These are phyloP conservation scores for Nicotiana sylvestris DNA, from an alignment of 257 asterid species.

Conservation along the genomic window DNA sequence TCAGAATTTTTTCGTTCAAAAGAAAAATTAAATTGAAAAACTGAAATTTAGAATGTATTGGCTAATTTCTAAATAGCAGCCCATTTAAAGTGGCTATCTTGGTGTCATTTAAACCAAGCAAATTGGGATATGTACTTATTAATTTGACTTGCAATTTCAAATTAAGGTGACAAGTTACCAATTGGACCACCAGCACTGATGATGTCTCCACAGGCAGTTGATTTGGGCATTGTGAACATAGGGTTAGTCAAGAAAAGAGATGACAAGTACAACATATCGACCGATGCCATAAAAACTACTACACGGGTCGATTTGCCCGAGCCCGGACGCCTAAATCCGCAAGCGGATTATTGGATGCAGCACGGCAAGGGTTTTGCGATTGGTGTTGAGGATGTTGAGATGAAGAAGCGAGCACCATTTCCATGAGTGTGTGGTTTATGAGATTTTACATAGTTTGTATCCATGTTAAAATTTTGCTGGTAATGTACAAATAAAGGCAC, in stretches of 20 bases:
- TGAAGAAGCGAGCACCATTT: conserved; percentile 41
- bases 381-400: conserved; percentile 31
- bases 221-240: conserved; percentile 35
- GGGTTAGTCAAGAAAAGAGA: conserved; percentile 40
- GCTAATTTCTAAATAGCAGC: too few species aligned
- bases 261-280: conserved; percentile 45
- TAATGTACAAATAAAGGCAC: too few species aligned
- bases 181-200: conserved; percentile 65
- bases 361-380: conserved; percentile 50
- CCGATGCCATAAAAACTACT: conserved; percentile 23
- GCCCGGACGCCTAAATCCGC: conserved; percentile 49
- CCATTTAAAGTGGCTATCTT: too few species aligned
- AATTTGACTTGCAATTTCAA: neutral
- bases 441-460: too few species aligned
- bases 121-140: too few species aligned
- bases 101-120: too few species aligned
- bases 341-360: conserved; percentile 72
- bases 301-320: conserved; percentile 42
- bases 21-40: too few species aligned
- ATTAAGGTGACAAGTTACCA: conserved; percentile 61
- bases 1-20: too few species aligned
- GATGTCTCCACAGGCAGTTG: conserved; percentile 69
- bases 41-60: too few species aligned
- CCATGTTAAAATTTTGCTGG: too few species aligned
- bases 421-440: conserved; percentile 21